Evolutionary conservation across 805 yeast species (phyloP).

Genomic region (Wickerhamiella hasegawae): DNA sequence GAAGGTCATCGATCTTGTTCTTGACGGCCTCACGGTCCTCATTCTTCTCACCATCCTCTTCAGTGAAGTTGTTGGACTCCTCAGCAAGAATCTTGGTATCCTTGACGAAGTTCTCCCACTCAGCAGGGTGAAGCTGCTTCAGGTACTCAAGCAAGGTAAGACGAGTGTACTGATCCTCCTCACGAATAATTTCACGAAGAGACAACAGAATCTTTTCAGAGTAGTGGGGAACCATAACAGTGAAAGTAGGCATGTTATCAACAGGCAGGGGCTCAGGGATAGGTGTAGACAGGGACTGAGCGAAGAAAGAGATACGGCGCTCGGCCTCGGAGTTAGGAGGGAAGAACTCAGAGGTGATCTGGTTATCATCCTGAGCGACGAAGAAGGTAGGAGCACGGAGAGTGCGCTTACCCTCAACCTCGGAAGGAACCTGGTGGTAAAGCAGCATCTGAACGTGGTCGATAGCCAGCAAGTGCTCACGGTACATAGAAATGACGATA

Average conservation of each 20-base stretch:
- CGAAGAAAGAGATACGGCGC: constrained; percentile 98
- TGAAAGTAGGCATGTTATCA: constrained; percentile 98
- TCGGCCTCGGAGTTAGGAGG: constrained; percentile 97
- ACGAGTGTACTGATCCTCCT: constrained; percentile 92
- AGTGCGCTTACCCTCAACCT: constrained; percentile 95
- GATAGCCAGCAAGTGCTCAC: constrained; percentile 95
- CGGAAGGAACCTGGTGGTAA: constrained; percentile 97
- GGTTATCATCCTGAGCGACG: constrained; percentile 90
- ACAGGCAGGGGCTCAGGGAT: constrained; percentile 98
- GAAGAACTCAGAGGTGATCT: constrained; percentile 92
- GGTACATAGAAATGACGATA: constrained; percentile 96
- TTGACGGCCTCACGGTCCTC: constrained; percentile 57
- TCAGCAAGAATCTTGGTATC: constrained; percentile 92
- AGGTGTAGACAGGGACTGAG: constrained; percentile 96
- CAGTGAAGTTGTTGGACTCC: constrained; percentile 71
- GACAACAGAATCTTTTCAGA: constrained; percentile 86
- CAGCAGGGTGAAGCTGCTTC: constrained; percentile 89
- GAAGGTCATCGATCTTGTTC: constrained; percentile 77
- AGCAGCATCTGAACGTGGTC: constrained; percentile 96
- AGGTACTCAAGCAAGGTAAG: constrained; percentile 86
- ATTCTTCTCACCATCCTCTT: constrained; percentile 28
- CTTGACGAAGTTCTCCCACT: constrained; percentile 95
- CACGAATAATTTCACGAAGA: constrained; percentile 90
- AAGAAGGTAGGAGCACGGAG: constrained; percentile 98
- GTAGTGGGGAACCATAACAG: constrained; percentile 93